Conservation (phyloP, 2,329 filamentous ascomycete species). For the Coccinonectria pachysandricola region DNA sequence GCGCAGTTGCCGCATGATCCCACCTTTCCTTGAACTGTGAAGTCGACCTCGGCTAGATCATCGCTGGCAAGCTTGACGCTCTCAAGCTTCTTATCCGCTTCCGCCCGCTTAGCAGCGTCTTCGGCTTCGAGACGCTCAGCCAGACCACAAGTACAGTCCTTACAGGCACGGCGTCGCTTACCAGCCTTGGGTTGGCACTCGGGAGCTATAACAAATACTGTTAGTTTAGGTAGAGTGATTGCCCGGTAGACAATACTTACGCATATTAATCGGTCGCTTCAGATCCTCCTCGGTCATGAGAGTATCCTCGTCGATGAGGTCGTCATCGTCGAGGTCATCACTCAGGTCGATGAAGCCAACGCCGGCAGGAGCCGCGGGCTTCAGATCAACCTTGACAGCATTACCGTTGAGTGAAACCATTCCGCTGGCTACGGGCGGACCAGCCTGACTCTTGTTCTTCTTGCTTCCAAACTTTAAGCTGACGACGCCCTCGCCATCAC, state of each 20-base stretch:
- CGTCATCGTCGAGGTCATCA: constrained; percentile 62
- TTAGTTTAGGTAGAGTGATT: no score
- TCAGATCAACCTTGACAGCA: constrained; percentile 30
- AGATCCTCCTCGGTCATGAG: constrained; percentile 80
- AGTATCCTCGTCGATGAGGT: constrained; percentile 83
- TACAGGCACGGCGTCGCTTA: constrained; percentile 87
- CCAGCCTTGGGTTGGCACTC: constrained; percentile 81
- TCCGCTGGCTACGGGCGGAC: constrained; percentile 9
- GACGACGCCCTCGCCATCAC: constrained; percentile 46
- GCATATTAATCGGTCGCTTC: constrained; percentile 64
- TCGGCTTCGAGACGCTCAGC: constrained; percentile 79
- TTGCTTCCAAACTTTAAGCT: constrained; percentile 33
- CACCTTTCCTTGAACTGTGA: constrained; percentile 94
- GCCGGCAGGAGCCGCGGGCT: constrained; percentile 37
- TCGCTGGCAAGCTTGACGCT: constrained; percentile 61
- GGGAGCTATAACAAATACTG: constrained; percentile 57
- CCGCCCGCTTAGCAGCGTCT: constrained; percentile 61
- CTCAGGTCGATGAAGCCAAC: constrained; percentile 60
- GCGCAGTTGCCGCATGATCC: constrained; percentile 92
- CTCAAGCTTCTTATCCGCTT: constrained; percentile 55
- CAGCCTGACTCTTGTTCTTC: constrained; percentile 23
- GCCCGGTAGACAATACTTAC: no score
- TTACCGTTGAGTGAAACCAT: constrained; percentile 31
- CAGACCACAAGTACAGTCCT: constrained; percentile 94
- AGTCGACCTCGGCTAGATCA: constrained; percentile 81